Evolutionary conservation across 2,329 filamentous ascomycete genomes (phyloP).

Genomic region (Bipolaris zeicola): DNA sequence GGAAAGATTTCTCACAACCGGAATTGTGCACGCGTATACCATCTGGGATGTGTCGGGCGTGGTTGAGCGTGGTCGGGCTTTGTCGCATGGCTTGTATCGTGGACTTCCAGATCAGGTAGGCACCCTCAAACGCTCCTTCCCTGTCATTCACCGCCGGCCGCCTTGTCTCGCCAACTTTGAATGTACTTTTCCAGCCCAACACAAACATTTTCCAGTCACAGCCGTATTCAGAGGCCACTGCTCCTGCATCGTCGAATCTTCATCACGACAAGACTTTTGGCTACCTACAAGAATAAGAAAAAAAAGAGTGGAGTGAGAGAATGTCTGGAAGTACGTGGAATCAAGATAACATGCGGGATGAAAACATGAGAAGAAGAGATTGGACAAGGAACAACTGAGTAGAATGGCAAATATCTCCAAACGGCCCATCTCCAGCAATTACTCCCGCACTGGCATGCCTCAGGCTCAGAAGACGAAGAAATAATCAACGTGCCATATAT

Average conservation of each 20-base stretch:
- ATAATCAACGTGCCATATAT: not conserved
- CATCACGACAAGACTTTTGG: not conserved
- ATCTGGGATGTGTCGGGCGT: conserved; percentile 6
- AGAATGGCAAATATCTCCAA: not conserved
- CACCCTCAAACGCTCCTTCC: conserved; percentile 15
- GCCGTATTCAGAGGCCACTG: not conserved
- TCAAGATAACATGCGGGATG: not conserved
- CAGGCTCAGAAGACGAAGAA: not conserved
- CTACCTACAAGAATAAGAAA: not conserved
- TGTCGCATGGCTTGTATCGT: conserved; percentile 22
- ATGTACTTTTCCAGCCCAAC: no score
- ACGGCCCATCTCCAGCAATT: no score
- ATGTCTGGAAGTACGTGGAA: not conserved
- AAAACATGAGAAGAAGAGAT: not conserved
- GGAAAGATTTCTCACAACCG: not conserved
- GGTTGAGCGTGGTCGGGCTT: conserved; percentile 4
- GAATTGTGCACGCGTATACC: not conserved
- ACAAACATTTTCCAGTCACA: no score
- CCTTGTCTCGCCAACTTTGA: no score
- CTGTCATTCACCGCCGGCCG: not conserved
- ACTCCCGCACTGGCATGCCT: not conserved
- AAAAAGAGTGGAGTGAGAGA: not conserved
- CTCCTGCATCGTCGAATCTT: not conserved
- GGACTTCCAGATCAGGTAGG: conserved; percentile 15
- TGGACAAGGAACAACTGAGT: not conserved